phyloP scores from a whole-genome alignment of 208 protist species.

The Acanthamoeba triangularis region DNA sequence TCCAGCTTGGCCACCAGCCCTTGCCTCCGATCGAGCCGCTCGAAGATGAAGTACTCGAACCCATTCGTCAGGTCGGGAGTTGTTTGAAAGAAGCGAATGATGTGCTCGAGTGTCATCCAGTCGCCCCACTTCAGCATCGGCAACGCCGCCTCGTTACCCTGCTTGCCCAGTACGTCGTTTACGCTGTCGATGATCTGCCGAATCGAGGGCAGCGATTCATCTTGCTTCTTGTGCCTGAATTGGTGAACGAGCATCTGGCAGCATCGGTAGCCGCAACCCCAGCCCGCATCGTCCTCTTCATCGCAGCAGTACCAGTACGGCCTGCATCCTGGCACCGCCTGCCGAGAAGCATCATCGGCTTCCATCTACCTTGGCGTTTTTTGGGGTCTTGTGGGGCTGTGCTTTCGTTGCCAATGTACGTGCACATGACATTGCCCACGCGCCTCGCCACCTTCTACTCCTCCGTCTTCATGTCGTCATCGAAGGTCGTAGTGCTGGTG shows the following conservation, averaged over 20 bases:
- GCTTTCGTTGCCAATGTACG: no score
- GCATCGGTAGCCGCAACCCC: constrained; percentile 56
- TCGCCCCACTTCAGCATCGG: constrained; percentile 7
- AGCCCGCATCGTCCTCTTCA: constrained; percentile 23
- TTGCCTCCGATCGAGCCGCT: constrained; percentile 8
- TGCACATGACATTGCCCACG: no score
- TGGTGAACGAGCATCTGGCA: constrained; percentile 61
- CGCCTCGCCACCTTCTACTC: no score
- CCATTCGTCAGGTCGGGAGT: neutral
- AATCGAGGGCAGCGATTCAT: neutral
- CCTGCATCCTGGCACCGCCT: constrained; percentile 11
- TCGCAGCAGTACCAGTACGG: constrained; percentile 67
- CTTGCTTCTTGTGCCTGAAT: neutral
- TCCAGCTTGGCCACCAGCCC: constrained; percentile 45
- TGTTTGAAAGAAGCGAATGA: constrained; percentile 33
- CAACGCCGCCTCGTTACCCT: neutral
- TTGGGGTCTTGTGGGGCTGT: no score
- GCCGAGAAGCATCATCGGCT: neutral
- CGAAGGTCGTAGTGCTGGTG: no score
- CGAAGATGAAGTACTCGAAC: constrained; percentile 58
- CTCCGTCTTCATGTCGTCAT: no score
- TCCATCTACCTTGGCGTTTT: neutral
- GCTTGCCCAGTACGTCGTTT: neutral
- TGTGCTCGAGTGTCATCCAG: constrained; percentile 25
- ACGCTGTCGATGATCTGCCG: neutral